Evolutionary conservation across 352 stramenopile species (phyloP).

Genomic region (Globisporangium ultimum): DNA sequence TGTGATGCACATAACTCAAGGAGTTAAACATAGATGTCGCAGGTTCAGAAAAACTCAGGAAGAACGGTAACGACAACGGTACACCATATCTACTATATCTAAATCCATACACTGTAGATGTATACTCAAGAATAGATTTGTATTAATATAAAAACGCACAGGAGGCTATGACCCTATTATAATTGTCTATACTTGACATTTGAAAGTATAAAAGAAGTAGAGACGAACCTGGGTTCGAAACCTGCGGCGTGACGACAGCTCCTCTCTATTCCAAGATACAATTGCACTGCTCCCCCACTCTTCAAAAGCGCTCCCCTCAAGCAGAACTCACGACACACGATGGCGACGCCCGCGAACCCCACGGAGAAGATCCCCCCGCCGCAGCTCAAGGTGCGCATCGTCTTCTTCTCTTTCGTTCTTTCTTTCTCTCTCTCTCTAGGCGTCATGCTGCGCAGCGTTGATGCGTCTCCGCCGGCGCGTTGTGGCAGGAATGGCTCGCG

Average conservation of each 20-base stretch:
- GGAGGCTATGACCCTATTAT: too few species aligned
- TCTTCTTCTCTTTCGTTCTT: background rate
- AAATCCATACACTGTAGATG: too few species aligned
- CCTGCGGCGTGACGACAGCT: background rate
- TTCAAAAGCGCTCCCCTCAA: conserved; percentile 8
- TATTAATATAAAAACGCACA: too few species aligned
- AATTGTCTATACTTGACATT: too few species aligned
- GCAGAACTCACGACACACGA: conserved; percentile 13
- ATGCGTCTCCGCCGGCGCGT: too few species aligned
- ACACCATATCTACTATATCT: too few species aligned
- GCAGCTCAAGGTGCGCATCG: conserved; percentile 31
- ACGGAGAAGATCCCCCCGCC: conserved; percentile 61
- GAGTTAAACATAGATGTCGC: background rate
- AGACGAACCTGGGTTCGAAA: too few species aligned
- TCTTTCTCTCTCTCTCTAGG: background rate
- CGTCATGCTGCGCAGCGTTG: too few species aligned
- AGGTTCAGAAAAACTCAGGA: conserved; percentile 7
- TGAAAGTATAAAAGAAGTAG: too few species aligned
- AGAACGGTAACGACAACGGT: too few species aligned
- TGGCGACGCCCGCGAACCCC: conserved; percentile 55
- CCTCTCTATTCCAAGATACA: background rate
- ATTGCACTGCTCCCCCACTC: conserved; percentile 1
- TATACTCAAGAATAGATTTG: too few species aligned
- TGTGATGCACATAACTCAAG: background rate
- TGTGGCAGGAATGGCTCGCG: too few species aligned